A percentile compares a stretch with the other conserved stretches of the same genome.
Evolutionary conservation across 129 eudicot species (phyloP).

Genomic region (Rutidosis leptorrhynchoides): DNA sequence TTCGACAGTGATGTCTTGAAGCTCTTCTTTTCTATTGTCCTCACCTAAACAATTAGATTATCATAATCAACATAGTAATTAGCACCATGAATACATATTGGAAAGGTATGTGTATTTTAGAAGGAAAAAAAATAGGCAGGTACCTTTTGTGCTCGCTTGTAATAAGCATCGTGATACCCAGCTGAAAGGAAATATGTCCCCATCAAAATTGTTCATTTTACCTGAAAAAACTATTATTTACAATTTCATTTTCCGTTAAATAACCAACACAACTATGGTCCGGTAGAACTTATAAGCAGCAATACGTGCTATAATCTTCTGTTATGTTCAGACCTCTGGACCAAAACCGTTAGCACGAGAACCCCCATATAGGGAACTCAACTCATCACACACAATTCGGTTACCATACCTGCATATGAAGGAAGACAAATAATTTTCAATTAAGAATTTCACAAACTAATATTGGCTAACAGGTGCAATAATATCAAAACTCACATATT

Average conservation of each 20-base stretch:
- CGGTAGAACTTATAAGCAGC: not conserved
- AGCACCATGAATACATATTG: not conserved
- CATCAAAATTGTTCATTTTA: conserved; percentile 92
- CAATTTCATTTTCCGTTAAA: not conserved
- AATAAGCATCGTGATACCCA: conserved; percentile 98
- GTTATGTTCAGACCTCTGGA: conserved; percentile 67
- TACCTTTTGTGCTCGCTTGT: conserved; percentile 99
- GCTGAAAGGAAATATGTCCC: conserved; percentile 99
- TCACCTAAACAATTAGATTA: conserved; percentile 56
- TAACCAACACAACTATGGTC: not conserved
- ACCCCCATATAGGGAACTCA: conserved; percentile 70
- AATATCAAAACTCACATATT: not conserved
- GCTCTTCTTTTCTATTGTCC: conserved; percentile 73
- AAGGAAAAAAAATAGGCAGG: not conserved
- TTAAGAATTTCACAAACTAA: not conserved
- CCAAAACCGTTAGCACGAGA: conserved; percentile 95
- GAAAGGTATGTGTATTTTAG: too few species aligned
- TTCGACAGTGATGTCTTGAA: conserved; percentile 81
- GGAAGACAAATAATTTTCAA: not conserved
- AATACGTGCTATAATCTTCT: not conserved
- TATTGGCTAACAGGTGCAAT: not conserved
- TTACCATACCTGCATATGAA: conserved; percentile 71
- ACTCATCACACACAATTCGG: conserved; percentile 71
- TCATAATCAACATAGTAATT: conserved; percentile 1
- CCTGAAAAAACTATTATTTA: conserved; percentile 44